Evolutionary conservation across 2,329 filamentous ascomycete genomes (phyloP).

Genomic region (Chalara sp.): DNA sequence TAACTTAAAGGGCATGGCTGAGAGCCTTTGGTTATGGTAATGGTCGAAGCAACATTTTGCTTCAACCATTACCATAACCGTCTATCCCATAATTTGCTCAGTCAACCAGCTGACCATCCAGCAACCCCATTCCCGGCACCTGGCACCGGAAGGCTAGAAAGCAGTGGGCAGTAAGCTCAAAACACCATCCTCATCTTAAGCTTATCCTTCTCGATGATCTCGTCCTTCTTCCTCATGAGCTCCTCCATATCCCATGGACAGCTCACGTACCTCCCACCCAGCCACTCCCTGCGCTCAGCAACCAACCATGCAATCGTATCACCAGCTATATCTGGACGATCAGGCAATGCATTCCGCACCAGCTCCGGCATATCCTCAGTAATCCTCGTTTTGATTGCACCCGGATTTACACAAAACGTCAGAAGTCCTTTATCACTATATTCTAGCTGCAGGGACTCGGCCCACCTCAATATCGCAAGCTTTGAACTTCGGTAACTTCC

Average conservation of each 20-base stretch:
- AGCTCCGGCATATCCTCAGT: neutral
- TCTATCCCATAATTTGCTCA: no score
- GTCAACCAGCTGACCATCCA: no score
- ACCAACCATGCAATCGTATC: slow-evolving; percentile 1
- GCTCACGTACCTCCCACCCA: slow-evolving; percentile 3
- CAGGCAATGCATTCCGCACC: slow-evolving; percentile 9
- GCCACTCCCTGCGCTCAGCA: slow-evolving; percentile 1
- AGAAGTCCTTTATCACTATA: neutral
- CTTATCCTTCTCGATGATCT: neutral
- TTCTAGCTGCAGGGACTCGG: neutral
- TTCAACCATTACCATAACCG: no score
- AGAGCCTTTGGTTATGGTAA: no score
- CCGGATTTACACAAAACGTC: neutral
- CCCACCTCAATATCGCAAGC: no score
- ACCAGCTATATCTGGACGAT: neutral
- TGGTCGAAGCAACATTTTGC: no score
- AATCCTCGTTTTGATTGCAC: neutral
- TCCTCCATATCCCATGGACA: slow-evolving; percentile 4
- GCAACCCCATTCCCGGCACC: no score
- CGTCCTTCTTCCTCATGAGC: slow-evolving; percentile 1
- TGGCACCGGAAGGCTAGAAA: neutral
- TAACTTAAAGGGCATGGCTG: no score
- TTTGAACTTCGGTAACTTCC: no score
- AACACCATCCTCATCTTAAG: neutral
- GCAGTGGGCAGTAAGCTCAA: neutral